These are phyloP conservation scores for Quercus robur DNA, from an alignment of 306 rosid species.

Conservation along the genomic window DNA sequence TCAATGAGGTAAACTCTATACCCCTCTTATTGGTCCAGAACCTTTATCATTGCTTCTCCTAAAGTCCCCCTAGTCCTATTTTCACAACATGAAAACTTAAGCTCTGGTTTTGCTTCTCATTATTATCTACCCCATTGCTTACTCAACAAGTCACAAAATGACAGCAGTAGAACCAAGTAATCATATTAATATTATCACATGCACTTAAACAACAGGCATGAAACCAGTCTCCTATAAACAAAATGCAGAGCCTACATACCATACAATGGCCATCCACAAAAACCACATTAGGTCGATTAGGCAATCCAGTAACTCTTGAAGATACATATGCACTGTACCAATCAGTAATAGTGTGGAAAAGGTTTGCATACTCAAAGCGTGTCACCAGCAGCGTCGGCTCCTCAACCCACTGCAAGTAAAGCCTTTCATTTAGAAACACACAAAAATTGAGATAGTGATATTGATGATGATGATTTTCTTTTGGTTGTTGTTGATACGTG, in stretches of 20 bases:
- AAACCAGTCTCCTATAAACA: constrained; percentile 7
- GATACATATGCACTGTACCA: constrained; percentile 95
- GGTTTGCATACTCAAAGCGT: constrained; percentile 93
- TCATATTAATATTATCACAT: not conserved
- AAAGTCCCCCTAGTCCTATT: not conserved
- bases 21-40: not conserved
- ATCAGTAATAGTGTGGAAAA: constrained; percentile 90
- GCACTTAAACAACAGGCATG: constrained; percentile 4
- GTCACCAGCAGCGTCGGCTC: constrained; percentile 93
- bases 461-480: not conserved
- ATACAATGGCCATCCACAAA: constrained; percentile 89
- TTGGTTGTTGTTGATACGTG: too few relatives aligned
- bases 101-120: not conserved
- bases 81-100: not conserved
- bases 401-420: constrained; percentile 86
- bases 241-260: constrained; percentile 45
- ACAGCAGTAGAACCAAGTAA: not conserved
- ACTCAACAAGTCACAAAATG: not conserved
- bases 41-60: not conserved
- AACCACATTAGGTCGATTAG: constrained; percentile 79
- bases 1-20: not conserved
- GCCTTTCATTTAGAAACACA: constrained; percentile 36
- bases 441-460: not conserved
- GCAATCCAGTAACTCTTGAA: constrained; percentile 80
- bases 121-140: not conserved